These are phyloP conservation scores for Spencermartinsiella europaea DNA, from an alignment of 805 yeast species.

Conservation along the genomic window DNA sequence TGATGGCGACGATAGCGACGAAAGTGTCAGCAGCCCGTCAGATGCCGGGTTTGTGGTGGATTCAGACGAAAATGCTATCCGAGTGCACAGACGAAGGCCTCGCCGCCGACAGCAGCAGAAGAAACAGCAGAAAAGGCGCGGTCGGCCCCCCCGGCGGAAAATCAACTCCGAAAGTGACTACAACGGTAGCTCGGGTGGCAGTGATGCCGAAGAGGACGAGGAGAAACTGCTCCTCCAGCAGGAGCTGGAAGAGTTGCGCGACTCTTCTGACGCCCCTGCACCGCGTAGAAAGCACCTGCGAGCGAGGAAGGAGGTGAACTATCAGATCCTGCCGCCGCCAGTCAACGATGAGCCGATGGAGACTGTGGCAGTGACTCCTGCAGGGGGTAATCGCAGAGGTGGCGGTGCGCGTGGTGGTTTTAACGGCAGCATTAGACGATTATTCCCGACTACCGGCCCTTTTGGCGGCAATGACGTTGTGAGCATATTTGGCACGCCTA, in stretches of 20 bases:
- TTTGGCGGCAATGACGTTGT: constrained; percentile 95
- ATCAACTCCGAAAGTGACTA: background rate
- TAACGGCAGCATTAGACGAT: constrained; percentile 48
- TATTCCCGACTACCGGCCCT: constrained; percentile 94
- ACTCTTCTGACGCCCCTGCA: constrained; percentile 45
- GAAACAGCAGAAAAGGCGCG: background rate
- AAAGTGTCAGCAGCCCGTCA: background rate
- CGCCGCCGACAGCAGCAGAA: background rate
- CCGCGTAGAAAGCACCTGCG: constrained; percentile 40
- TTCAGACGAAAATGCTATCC: constrained; percentile 11
- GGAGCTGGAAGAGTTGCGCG: constrained; percentile 21
- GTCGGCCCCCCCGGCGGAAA: background rate
- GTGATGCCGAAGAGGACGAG: constrained; percentile 6
- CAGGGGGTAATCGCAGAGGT: constrained; percentile 29
- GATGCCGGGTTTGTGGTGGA: constrained; percentile 6
- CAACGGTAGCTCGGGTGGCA: background rate
- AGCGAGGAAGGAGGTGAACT: constrained; percentile 69
- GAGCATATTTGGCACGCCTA: constrained; percentile 58
- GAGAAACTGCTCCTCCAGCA: constrained; percentile 4
- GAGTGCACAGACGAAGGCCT: background rate
- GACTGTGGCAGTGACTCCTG: constrained; percentile 27
- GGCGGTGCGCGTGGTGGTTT: constrained; percentile 36
- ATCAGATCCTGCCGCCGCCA: constrained; percentile 79
- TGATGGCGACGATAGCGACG: constrained; percentile 1
- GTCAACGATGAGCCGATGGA: constrained; percentile 31